phyloP scores from a whole-genome alignment of 345 rosid species.

The Dimocarpus longan region DNA sequence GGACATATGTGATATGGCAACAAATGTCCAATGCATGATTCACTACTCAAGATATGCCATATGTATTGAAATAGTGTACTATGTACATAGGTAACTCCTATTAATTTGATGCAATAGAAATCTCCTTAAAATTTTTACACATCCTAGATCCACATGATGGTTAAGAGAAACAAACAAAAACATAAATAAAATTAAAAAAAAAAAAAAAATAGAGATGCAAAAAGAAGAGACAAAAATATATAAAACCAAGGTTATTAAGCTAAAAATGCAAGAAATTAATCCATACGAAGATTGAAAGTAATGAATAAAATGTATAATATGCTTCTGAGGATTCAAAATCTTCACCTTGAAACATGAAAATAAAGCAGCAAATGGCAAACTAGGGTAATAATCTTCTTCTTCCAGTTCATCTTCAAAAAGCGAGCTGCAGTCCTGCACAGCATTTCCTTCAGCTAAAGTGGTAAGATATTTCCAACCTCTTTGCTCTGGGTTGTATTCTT shows the following conservation, averaged over 20 bases:
- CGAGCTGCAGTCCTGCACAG: slow-evolving; percentile 32
- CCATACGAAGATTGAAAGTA: not conserved
- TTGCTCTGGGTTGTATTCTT: slow-evolving; percentile 68
- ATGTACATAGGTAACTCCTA: not conserved
- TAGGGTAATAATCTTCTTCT: slow-evolving; percentile 86
- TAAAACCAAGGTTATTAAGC: no score
- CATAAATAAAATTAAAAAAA: no score
- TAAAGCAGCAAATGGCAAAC: slow-evolving; percentile 94
- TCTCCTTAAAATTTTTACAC: not conserved
- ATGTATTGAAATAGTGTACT: not conserved
- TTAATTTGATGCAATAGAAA: not conserved
- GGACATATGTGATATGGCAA: no score
- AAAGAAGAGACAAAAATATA: not conserved
- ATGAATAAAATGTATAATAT: not conserved
- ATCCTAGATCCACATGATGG: not conserved
- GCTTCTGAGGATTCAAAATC: not conserved
- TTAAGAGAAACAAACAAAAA: not conserved
- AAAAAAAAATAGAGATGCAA: not conserved
- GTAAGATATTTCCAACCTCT: slow-evolving; percentile 84
- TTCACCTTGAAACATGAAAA: slow-evolving; percentile 86
- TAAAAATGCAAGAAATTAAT: not conserved
- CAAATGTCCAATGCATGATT: not conserved
- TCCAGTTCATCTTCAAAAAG: slow-evolving; percentile 81
- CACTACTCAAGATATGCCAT: not conserved
- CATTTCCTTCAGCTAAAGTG: slow-evolving; percentile 56